Conservation (phyloP, 768 basidiomycete species). For the Boletus rubroflammeus region DNA sequence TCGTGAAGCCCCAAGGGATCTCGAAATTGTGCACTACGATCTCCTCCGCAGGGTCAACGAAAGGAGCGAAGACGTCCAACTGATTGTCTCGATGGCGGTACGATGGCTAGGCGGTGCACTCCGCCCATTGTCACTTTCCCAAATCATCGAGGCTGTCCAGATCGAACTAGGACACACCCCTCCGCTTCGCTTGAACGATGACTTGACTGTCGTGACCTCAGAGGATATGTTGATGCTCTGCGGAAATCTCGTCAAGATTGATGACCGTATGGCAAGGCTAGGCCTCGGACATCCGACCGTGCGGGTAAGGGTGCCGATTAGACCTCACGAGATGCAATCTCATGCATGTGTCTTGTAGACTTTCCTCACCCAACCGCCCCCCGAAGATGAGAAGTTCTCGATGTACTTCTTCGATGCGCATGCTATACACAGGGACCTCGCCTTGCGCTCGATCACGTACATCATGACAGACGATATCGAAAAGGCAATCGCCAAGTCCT, state of each 20-base stretch:
- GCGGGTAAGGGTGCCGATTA: constrained; percentile 13
- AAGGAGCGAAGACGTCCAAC: constrained; percentile 20
- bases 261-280: constrained; percentile 17
- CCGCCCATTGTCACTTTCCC: constrained; percentile 24
- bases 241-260: constrained; percentile 27
- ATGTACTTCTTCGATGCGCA: constrained; percentile 24
- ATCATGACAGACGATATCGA: constrained; percentile 25
- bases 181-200: constrained; percentile 24
- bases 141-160: constrained; percentile 29
- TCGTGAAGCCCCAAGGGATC: constrained; percentile 14
- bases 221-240: constrained; percentile 27
- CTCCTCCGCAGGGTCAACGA: constrained; percentile 22
- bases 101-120: constrained; percentile 28
- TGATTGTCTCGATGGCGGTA: constrained; percentile 23
- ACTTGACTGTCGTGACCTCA: constrained; percentile 22
- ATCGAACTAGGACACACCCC: constrained; percentile 22
- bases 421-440: constrained; percentile 25
- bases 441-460: constrained; percentile 28
- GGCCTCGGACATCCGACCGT: constrained; percentile 24
- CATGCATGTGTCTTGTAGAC: constrained; percentile 8
- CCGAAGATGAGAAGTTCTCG: constrained; percentile 5
- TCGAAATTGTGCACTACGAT: constrained; percentile 20
- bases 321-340: not conserved
- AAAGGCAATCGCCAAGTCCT: constrained; percentile 21
- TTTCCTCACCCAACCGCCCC: constrained; percentile 23